Conservation (phyloP, 2,329 filamentous ascomycete genomes). For the Anthostomella pinea region DNA sequence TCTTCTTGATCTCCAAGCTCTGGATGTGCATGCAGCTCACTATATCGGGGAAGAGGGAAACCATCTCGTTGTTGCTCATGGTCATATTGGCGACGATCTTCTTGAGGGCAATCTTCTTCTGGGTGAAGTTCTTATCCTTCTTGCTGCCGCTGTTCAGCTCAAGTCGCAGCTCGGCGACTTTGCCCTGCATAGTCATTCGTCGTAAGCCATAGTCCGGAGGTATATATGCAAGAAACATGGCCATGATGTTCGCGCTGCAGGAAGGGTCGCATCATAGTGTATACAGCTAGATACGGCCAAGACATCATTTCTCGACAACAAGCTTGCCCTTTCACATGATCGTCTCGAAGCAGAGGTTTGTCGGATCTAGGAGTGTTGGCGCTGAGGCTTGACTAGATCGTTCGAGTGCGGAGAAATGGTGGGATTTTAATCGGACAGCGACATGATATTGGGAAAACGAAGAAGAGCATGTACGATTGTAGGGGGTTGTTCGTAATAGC, state of each 20-base stretch:
- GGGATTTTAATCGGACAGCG: not conserved
- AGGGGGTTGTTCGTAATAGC: not conserved
- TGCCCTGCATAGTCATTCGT: constrained; percentile 76
- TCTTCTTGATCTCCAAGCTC: constrained; percentile 98
- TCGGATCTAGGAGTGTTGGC: too few relatives aligned
- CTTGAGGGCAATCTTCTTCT: constrained; percentile 97
- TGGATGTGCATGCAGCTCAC: constrained; percentile 93
- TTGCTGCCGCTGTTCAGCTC: constrained; percentile 92
- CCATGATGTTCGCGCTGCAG: constrained; percentile 23
- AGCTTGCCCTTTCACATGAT: too few relatives aligned
- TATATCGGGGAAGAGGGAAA: constrained; percentile 92
- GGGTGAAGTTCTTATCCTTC: constrained; percentile 94
- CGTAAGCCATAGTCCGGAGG: constrained; percentile 45
- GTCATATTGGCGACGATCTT: constrained; percentile 99
- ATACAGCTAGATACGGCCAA: constrained; percentile 5
- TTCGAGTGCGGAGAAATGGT: too few relatives aligned
- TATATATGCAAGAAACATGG: constrained; percentile 54
- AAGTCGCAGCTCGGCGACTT: constrained; percentile 93
- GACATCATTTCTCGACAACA: constrained; percentile 11
- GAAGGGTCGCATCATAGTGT: constrained; percentile 20
- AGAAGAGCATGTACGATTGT: too few relatives aligned
- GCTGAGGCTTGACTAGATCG: too few relatives aligned
- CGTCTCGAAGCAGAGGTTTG: too few relatives aligned
- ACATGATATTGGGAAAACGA: not conserved
- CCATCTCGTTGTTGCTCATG: constrained; percentile 99